Base-by-base conservation (phyloP, 164 flowering plant genomes). In the Houttuynia cordata region DNA sequence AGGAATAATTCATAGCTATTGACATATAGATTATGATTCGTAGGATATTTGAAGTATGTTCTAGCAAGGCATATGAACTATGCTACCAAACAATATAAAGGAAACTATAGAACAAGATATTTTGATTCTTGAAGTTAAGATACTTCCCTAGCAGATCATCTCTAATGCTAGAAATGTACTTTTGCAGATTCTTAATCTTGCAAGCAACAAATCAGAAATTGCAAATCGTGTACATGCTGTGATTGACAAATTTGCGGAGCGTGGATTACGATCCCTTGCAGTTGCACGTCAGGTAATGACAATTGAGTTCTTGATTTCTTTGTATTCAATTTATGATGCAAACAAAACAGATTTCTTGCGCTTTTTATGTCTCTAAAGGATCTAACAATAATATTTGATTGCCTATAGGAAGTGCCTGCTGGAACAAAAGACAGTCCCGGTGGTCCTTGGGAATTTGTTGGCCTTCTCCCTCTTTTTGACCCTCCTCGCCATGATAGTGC, bases 401-500 rank as follows among this genome's bases (percentile, higher is more conserved):
- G 24, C 24, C 39, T 68, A 23, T 58, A 83, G 88, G 83, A 74
- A 65, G 86, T 81, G 34, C 86, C 83, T 30, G 81, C 65, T 30
- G 77, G 78, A 18, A 76, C 37, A 19, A 78, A 80, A 74, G 83
- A 79, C 20, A 81, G 83, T 66, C 68, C 76, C 24, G 88, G 89
- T 39, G 84, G 81, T 17, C 83, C 86, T 30, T 83, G 89, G 89
- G 77, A 83, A 64, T 84, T 84, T 63, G 76, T 84, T 49, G 86
- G 78, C 18, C 83, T 84, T 49, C 76, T 84, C 49, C 89, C 89
- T 59, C 80, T 84, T 50, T 84, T 84, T 74, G 89, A 81, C 62
- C 89, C 86, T 57, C 86, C 89, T 62, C 80, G 83, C 42, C 89
- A 84, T 73, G 88, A 83, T 62, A 83, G 88, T 70, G 85, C 79